Evolutionary conservation across 1,284 basidiomycete species (phyloP).

Genomic region (Cutaneotrichosporon sp.): DNA sequence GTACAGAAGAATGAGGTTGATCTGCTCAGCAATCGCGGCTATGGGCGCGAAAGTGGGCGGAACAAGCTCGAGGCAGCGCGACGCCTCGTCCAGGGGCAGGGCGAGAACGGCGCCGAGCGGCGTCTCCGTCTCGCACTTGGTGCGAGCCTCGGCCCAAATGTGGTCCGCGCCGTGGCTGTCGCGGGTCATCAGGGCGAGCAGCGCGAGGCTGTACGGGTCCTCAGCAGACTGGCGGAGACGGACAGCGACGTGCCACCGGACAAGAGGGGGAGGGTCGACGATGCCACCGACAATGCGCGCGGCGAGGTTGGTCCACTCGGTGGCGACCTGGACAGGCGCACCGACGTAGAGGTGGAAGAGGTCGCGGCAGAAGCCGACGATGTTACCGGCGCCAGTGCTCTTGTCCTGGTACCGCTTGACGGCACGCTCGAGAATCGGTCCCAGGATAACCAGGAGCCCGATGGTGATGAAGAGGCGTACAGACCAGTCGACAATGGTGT

Average conservation of each 20-base stretch:
- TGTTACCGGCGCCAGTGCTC: slow-evolving; percentile 24
- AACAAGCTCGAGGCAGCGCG: slow-evolving; percentile 33
- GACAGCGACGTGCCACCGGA: slow-evolving; percentile 33
- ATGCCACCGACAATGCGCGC: slow-evolving; percentile 37
- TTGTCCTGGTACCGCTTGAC: slow-evolving; percentile 23
- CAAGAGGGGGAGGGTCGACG: slow-evolving; percentile 19
- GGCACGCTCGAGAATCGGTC: slow-evolving; percentile 29
- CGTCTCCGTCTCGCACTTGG: slow-evolving; percentile 25
- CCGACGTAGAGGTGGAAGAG: slow-evolving; percentile 17
- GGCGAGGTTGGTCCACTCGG: slow-evolving; percentile 33
- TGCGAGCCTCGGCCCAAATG: slow-evolving; percentile 43
- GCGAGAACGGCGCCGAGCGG: slow-evolving; percentile 44
- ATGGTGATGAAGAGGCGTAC: slow-evolving; percentile 41
- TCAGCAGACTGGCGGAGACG: slow-evolving; percentile 34
- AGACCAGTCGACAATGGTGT: slow-evolving; percentile 44
- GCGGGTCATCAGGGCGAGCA: slow-evolving; percentile 43
- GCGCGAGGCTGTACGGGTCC: slow-evolving; percentile 40
- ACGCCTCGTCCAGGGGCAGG: slow-evolving; percentile 43
- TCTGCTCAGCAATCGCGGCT: slow-evolving; percentile 48
- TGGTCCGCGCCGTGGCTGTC: slow-evolving; percentile 24
- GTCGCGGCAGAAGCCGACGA: slow-evolving; percentile 26
- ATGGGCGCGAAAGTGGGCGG: slow-evolving; percentile 43
- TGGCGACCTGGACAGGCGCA: slow-evolving; percentile 10
- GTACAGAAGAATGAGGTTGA: slow-evolving; percentile 49
- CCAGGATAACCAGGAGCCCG: slow-evolving; percentile 32